Evolutionary conservation across 2,329 filamentous ascomycete species (phyloP).

Genomic region (Capronia americana): DNA sequence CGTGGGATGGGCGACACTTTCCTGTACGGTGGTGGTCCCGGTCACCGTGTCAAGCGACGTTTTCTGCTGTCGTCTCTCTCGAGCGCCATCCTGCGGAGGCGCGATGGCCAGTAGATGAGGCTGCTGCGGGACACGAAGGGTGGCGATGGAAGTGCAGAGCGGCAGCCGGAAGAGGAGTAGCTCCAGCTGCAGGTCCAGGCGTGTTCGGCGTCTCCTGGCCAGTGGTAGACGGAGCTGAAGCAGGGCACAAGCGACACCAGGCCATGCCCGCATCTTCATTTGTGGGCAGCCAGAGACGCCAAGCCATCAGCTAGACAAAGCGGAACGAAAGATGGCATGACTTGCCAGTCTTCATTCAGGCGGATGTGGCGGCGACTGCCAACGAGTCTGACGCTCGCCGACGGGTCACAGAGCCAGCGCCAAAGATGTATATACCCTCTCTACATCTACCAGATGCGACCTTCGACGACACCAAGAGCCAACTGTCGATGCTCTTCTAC

Average conservation of each 20-base stretch:
- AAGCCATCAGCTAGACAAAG: conserved; percentile 8
- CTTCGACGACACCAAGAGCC: conserved; percentile 8
- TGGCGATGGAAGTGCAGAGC: conserved; percentile 30
- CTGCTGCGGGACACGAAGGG: conserved; percentile 28
- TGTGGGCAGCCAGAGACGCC: conserved; percentile 20
- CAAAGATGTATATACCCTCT: conserved; percentile 26
- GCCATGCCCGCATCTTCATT: conserved; percentile 25
- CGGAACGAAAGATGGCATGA: not conserved
- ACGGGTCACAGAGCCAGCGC: conserved; percentile 1
- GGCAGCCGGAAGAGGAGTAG: conserved; percentile 26
- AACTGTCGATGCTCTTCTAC: conserved; percentile 20
- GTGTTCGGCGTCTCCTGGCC: conserved; percentile 19
- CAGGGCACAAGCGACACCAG: conserved; percentile 26
- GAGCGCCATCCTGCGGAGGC: conserved; percentile 19
- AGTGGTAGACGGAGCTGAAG: conserved; percentile 22
- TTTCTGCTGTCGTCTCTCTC: conserved; percentile 7
- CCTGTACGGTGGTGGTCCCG: no score
- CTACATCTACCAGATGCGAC: conserved; percentile 25
- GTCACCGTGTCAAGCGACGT: conserved; percentile 1
- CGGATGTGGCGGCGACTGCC: not conserved
- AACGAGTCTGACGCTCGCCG: conserved; percentile 1
- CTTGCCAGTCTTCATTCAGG: conserved; percentile 13
- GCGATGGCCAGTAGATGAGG: conserved; percentile 3
- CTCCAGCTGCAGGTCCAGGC: conserved; percentile 30
- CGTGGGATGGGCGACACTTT: not conserved